Base-by-base conservation (phyloP, 176 grass and related monocot species). In the Carex kokanica region DNA sequence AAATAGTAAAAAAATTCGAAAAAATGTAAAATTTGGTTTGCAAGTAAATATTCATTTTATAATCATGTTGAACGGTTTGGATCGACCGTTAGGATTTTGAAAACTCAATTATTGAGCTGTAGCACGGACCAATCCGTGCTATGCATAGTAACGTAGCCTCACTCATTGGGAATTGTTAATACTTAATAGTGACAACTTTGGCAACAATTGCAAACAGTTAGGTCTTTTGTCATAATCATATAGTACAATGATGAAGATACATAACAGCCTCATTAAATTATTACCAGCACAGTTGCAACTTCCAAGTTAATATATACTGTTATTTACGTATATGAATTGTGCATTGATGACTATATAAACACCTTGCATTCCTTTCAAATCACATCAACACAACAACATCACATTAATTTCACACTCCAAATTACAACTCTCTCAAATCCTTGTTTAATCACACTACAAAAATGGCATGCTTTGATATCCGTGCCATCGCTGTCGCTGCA, bases 401-500 rank as follows among this genome's bases (percentile, higher is more conserved):
- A 29, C 53, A 43, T n/a, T 56, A 56, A 73, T 58, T 79, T 57
- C 25, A 57, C 9, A 47, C 45, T 74, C 29, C 40, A 47, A 51
- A 57, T 2, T n/a, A 45, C 34, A 34, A 47, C n/a, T 2, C 21
- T 23, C 17, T 9, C 60, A 62, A n/a, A n/a, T n/a, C n/a, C n/a
- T n/a, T n/a, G n/a, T n/a, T n/a, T n/a, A n/a, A n/a, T n/a, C n/a
- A n/a, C n/a, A n/a, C n/a, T 16, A 57, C 23, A 78, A 52, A 52
- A 89, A n/a, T 89, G 87, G 78, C 59, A 78, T 27, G 15, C 45
- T 54, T 86, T 0, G 53, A 41, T 53, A 79, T 86, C 55, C 15
- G 38, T 62, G 64, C 58, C 1, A n/a, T 83, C 17, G 49, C 54
- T 49, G 60, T 78, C 11, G 58, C 67, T 16, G 24, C 88, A 9